Evolutionary conservation across 2,329 filamentous ascomycete species (phyloP).

Genomic region (Raffaelea albimanens): DNA sequence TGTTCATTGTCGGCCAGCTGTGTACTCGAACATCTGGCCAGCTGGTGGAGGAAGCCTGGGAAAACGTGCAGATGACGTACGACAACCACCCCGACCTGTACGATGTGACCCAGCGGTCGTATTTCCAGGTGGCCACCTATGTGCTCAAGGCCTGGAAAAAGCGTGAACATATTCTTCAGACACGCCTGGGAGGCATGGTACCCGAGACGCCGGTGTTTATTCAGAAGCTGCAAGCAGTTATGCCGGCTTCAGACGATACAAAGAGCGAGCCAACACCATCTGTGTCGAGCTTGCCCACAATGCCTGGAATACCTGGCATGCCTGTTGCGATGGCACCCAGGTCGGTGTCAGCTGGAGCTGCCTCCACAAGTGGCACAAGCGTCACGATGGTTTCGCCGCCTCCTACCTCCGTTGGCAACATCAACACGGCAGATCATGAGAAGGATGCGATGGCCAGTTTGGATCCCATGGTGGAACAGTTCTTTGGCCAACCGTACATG

Average conservation of each 20-base stretch:
- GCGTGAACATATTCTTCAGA: slow-evolving; percentile 32
- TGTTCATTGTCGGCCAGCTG: slow-evolving; percentile 45
- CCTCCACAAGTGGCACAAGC: neutral
- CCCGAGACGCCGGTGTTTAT: slow-evolving; percentile 37
- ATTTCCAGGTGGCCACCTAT: slow-evolving; percentile 35
- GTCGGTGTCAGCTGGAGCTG: neutral
- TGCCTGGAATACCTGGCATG: no score
- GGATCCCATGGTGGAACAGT: slow-evolving; percentile 29
- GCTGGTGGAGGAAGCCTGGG: slow-evolving; percentile 46
- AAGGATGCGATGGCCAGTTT: neutral
- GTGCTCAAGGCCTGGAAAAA: slow-evolving; percentile 42
- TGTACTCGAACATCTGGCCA: slow-evolving; percentile 36
- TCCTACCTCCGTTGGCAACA: neutral
- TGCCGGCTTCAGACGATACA: slow-evolving; percentile 27
- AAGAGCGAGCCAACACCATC: slow-evolving; percentile 18
- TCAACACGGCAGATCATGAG: neutral
- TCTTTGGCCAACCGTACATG: slow-evolving; percentile 31
- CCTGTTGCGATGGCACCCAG: no score
- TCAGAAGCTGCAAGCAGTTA: slow-evolving; percentile 29
- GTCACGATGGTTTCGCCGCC: neutral
- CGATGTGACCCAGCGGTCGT: slow-evolving; percentile 35
- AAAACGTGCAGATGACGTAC: slow-evolving; percentile 35
- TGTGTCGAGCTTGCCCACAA: neutral
- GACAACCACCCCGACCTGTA: slow-evolving; percentile 39
- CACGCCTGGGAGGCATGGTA: slow-evolving; percentile 21